Evolutionary conservation across 2,329 filamentous ascomycete genomes (phyloP).

Genomic region (Intubia oerlemansii): DNA sequence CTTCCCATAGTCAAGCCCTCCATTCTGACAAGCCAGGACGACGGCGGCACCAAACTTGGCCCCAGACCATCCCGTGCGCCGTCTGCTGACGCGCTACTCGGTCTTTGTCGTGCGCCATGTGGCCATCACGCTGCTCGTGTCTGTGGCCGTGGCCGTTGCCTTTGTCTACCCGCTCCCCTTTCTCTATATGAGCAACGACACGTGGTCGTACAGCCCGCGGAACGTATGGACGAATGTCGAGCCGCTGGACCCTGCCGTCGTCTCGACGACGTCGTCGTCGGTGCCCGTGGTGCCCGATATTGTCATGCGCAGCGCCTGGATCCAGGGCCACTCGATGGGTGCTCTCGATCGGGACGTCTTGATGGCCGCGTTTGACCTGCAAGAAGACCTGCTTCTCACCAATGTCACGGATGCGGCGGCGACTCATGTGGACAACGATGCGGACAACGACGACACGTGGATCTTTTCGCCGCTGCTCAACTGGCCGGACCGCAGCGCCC

Average conservation of each 20-base stretch:
- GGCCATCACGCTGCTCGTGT: conserved; percentile 49
- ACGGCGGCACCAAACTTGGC: conserved; percentile 49
- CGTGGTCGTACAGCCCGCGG: conserved; percentile 52
- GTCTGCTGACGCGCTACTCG: conserved; percentile 46
- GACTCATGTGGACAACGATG: conserved; percentile 36
- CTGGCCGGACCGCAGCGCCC: conserved; percentile 44
- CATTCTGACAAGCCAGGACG: conserved; percentile 43
- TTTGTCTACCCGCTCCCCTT: conserved; percentile 59
- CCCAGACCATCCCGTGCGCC: conserved; percentile 42
- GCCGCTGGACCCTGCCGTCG: conserved; percentile 28
- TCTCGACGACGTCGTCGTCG: too few relatives aligned
- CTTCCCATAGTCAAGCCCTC: conserved; percentile 52
- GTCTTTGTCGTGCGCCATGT: conserved; percentile 52
- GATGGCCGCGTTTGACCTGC: conserved; percentile 43
- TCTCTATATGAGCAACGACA: conserved; percentile 47
- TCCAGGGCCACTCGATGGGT: conserved; percentile 63
- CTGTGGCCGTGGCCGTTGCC: conserved; percentile 46
- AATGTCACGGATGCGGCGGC: conserved; percentile 24
- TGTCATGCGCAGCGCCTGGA: conserved; percentile 66
- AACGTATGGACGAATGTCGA: conserved; percentile 66
- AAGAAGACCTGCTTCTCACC: conserved; percentile 41
- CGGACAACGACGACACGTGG: conserved; percentile 47
- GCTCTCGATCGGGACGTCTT: conserved; percentile 47
- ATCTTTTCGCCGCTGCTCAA: conserved; percentile 70
- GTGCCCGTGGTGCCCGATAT: conserved; percentile 41